These are phyloP conservation scores for Spergularia marina DNA, from an alignment of 148 eudicot genomes.

Conservation along the genomic window DNA sequence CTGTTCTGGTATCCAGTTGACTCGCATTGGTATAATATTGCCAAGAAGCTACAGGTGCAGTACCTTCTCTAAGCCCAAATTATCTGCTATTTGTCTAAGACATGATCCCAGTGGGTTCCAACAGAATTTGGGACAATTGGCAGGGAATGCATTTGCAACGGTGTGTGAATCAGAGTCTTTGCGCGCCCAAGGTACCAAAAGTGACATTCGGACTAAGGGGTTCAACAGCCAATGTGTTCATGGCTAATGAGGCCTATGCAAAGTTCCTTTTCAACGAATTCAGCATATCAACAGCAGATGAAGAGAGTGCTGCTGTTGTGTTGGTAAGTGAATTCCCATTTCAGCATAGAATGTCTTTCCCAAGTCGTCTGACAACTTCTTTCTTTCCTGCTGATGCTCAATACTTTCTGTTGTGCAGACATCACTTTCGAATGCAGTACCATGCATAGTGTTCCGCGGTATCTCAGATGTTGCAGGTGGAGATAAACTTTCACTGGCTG, in stretches of 20 bases:
- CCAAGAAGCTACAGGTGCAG: conserved; percentile 43
- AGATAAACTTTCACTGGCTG: conserved; percentile 18
- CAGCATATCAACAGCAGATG: conserved; percentile 53
- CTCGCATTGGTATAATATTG: conserved; percentile 43
- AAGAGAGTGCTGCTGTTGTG: conserved; percentile 59
- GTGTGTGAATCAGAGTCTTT: conserved; percentile 44
- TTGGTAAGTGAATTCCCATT: conserved; percentile 24
- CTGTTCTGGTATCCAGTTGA: conserved; percentile 55
- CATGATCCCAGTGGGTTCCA: too few relatives aligned
- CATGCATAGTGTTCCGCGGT: conserved; percentile 55
- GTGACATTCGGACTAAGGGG: conserved; percentile 44
- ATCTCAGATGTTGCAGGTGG: conserved; percentile 55
- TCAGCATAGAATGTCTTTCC: neutral
- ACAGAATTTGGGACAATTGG: neutral
- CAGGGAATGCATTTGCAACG: conserved; percentile 42
- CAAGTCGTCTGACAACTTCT: neutral
- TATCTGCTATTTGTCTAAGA: too few relatives aligned
- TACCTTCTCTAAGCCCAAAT: neutral
- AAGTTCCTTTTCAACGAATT: conserved; percentile 40
- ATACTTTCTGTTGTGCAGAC: conserved; percentile 29
- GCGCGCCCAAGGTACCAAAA: conserved; percentile 40
- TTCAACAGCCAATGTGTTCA: conserved; percentile 46
- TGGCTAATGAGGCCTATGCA: conserved; percentile 50
- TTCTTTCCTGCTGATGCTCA: neutral
- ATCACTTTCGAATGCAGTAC: conserved; percentile 46